phyloP scores from a whole-genome alignment of 768 basidiomycete genomes.

The Lactarius evosmus region DNA sequence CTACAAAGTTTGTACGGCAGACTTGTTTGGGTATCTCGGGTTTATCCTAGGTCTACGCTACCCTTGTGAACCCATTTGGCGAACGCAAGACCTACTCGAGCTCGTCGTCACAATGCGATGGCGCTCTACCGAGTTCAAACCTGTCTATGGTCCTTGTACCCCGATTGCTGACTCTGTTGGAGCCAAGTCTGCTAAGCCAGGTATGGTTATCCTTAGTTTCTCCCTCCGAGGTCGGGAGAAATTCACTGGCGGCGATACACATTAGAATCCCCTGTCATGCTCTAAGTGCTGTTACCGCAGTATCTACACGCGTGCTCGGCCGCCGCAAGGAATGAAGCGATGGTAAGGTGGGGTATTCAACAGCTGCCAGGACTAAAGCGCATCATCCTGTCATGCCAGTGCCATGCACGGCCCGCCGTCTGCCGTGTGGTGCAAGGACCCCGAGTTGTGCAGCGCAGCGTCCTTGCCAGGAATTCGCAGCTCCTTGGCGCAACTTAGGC shows the following conservation, averaged over 20 bases:
- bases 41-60: background rate
- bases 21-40: background rate
- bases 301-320: background rate
- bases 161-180: background rate
- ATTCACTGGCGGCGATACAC: background rate
- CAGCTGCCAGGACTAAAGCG: background rate
- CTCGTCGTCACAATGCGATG: background rate
- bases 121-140: background rate
- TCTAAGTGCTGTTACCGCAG: constrained; percentile 4
- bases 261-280: constrained; percentile 1
- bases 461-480: background rate
- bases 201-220: background rate
- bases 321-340: constrained; percentile 1
- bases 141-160: background rate
- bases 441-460: background rate
- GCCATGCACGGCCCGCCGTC: background rate
- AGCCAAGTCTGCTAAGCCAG: background rate
- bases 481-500: background rate
- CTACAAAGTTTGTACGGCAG: background rate
- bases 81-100: background rate
- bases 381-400: background rate
- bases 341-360: constrained; percentile 1
- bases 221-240: background rate
- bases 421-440: background rate
- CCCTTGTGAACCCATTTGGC: background rate